Conservation (phyloP, 2,329 filamentous ascomycete species). For the Incumbomyces delicatus region DNA sequence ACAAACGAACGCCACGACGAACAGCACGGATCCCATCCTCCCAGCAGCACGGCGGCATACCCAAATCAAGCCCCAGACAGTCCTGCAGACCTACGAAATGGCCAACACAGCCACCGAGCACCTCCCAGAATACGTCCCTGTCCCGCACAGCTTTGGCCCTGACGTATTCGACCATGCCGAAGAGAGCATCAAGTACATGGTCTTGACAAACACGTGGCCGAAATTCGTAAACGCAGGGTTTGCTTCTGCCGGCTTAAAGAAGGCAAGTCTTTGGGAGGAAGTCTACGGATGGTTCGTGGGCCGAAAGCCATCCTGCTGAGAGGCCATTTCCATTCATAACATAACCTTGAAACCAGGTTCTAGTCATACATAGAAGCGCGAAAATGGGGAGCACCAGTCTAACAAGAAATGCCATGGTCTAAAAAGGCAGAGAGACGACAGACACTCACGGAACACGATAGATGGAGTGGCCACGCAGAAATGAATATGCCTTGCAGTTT, state of each 20-base stretch:
- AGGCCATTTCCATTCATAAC: neutral
- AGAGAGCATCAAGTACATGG: slow-evolving; percentile 54
- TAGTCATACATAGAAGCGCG: too few species aligned
- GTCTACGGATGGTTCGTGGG: neutral
- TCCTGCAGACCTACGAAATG: slow-evolving; percentile 16
- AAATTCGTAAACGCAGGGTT: slow-evolving; percentile 28
- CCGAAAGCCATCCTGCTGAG: neutral
- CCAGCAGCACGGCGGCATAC: slow-evolving; percentile 2
- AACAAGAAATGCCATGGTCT: too few species aligned
- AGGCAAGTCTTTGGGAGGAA: slow-evolving; percentile 1
- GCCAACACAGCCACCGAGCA: slow-evolving; percentile 22
- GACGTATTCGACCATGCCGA: slow-evolving; percentile 51
- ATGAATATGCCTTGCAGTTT: too few species aligned
- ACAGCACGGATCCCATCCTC: slow-evolving; percentile 8
- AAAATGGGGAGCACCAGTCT: too few species aligned
- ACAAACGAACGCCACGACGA: neutral
- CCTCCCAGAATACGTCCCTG: slow-evolving; percentile 26
- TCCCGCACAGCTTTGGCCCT: slow-evolving; percentile 39
- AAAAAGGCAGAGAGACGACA: too few species aligned
- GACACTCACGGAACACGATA: too few species aligned
- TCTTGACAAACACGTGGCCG: slow-evolving; percentile 59
- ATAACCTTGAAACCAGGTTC: neutral
- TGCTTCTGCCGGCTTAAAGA: slow-evolving; percentile 15
- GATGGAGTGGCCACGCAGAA: too few species aligned
- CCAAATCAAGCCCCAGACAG: neutral